Percentiles rank a stretch among this genome's conserved stretches.
Evolutionary conservation across 768 basidiomycete genomes (phyloP).

Genomic region (Phanerochaete sordida): DNA sequence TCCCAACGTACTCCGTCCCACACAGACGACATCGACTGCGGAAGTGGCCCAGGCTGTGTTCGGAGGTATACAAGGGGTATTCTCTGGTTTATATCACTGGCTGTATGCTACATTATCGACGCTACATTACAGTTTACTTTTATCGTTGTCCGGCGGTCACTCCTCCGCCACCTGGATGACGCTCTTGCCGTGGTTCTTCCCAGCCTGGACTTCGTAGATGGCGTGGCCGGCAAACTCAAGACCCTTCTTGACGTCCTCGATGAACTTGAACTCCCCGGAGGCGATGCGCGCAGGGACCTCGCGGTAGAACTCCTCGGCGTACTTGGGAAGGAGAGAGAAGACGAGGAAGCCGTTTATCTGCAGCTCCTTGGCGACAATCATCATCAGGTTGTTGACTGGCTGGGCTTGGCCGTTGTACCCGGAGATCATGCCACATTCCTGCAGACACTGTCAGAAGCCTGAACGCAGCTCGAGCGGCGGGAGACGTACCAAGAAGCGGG

Average conservation of each 20-base stretch:
- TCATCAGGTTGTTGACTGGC: conserved; percentile 20
- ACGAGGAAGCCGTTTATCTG: conserved; percentile 30
- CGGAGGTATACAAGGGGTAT: no score
- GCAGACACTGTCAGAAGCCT: not conserved
- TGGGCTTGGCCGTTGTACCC: conserved; percentile 18
- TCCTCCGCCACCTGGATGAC: conserved; percentile 30
- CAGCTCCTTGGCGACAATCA: conserved; percentile 25
- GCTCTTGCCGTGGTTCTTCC: conserved; percentile 32
- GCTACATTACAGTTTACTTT: no score
- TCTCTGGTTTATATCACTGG: no score
- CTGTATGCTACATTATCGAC: no score
- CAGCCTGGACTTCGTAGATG: conserved; percentile 31
- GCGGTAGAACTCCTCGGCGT: conserved; percentile 26
- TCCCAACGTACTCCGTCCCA: no score
- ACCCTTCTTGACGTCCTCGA: conserved; percentile 30
- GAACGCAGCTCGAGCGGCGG: not conserved
- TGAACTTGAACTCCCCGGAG: conserved; percentile 32
- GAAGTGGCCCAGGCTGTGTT: no score
- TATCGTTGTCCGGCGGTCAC: not conserved
- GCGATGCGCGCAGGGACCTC: conserved; percentile 28
- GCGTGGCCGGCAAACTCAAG: conserved; percentile 32
- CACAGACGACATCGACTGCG: no score
- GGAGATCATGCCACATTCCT: conserved; percentile 30
- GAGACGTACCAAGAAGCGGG: conserved; percentile 24
- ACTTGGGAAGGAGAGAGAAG: conserved; percentile 18